Evolutionary conservation across 805 yeast genomes (phyloP), one percentile per base, ranked within the genome.

Genomic region (Kregervanrija pseudodelftensis): DNA sequence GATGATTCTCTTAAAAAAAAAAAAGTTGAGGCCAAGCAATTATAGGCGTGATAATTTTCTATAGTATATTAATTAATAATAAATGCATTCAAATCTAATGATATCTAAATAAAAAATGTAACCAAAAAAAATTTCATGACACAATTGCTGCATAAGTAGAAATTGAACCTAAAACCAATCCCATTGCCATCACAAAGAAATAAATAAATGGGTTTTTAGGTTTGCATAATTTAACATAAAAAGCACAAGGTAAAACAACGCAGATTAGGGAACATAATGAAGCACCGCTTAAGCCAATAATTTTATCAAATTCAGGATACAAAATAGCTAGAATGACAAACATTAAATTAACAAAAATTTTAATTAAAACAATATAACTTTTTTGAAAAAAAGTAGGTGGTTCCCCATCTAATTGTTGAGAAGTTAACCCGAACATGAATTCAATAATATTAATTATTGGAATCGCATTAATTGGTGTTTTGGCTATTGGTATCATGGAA

Each of bases 391-490:
- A 47, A 9, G 56, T 49, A 11, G 44, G 34, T 4, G 41, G 37
- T 4, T 42, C 44, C 14, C 42, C 48, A 15, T 49, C 52, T 12
- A 55, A 13, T 46, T 57, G 63, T 43, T 59, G 64, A 11, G 54
- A 51, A 1, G 66, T 58, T 7, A 64, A 44, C 12, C 60, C 65
- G 40, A 55, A 49, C 54, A 61, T 49, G 43, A 63, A 69, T 55
- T 86, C 95, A 31, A 85, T 58, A 2, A 89, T 82, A n/a, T 87
- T 73, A 33, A 87, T 80, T 39, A 89, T 83, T 0, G 96, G 96
- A 56, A 87, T 74, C 8, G 95, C 91, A 60, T 83, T 85, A 46
- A 88, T 72, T 4, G 96, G 95, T 0, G 91, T 80, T 57, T 89
- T 89, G 3, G 95, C 89, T 33, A 88, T 66, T 2, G 96, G 96